A percentile compares a stretch with the other conserved stretches of the same genome.
Conservation (phyloP, 2,329 filamentous ascomycete genomes). For the Verruconis gallopava region DNA sequence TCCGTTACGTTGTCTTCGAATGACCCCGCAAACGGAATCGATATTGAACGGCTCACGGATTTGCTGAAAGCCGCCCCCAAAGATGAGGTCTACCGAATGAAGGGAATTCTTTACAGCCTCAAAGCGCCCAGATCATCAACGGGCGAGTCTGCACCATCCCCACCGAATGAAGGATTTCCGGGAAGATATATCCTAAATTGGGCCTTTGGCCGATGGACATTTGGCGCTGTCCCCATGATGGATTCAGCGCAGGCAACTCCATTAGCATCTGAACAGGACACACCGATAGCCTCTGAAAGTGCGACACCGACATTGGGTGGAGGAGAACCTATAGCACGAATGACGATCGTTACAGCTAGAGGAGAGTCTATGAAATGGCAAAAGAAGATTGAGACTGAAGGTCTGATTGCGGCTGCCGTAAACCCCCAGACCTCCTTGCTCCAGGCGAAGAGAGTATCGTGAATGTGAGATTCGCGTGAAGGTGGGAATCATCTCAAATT, state of each 20-base stretch:
- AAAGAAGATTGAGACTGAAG: conserved; percentile 52
- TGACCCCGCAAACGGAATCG: conserved; percentile 37
- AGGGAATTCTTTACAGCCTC: conserved; percentile 46
- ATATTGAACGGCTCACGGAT: conserved; percentile 46
- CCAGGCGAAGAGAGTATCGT: conserved; percentile 1
- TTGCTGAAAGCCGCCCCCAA: conserved; percentile 67
- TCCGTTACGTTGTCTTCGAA: conserved; percentile 55
- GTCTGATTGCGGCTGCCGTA: conserved; percentile 19
- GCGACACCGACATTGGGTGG: conserved; percentile 30
- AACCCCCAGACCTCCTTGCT: not conserved
- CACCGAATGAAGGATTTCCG: conserved; percentile 25
- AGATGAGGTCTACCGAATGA: conserved; percentile 93
- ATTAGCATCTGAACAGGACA: conserved; percentile 15
- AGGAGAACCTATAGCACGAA: conserved; percentile 45
- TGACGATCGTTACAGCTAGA: conserved; percentile 63
- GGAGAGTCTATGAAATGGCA: conserved; percentile 67
- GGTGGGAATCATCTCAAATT: too few relatives aligned
- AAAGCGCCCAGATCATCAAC: conserved; percentile 36
- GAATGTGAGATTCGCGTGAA: too few relatives aligned
- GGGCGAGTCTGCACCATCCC: conserved; percentile 20
- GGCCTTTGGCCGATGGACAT: conserved; percentile 94
- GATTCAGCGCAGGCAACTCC: conserved; percentile 16
- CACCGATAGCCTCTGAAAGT: conserved; percentile 15
- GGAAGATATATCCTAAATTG: conserved; percentile 84
- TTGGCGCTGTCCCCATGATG: conserved; percentile 45